Evolutionary conservation across 805 yeast genomes (phyloP), one percentile per base, ranked within the genome.

Genomic region (Nematodospora valgi): DNA sequence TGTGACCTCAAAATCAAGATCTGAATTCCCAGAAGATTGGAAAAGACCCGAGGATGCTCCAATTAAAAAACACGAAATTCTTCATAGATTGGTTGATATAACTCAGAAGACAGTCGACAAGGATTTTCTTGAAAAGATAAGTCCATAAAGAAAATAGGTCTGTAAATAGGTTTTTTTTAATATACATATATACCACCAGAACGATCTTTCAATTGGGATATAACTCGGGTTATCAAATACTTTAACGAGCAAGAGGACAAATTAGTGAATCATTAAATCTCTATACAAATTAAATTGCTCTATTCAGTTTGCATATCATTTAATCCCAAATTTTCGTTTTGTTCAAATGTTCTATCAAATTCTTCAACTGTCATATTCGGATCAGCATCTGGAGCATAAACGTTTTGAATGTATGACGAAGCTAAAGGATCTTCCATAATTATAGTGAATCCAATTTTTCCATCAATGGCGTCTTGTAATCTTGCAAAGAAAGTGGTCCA

Each of bases 321-420:
- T 54, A 93, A 68, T 15, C 99, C 99, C 45, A 93, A 73, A 27
- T 83, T 91, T 54, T 93, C 98, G 56, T 93, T 88, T 61, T 89
- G 94, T 52, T 86, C 83, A 26, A 70, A 67, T 2, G 95, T 81
- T 70, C 99, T 84, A 47, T 87, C 95, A 48, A 78, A 86, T 39
- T 93, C 96, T 62, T 84, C 96, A 41, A 85, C 76, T 27, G 59
- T 71, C 98, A 93, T 93, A 57, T 91, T 86, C 46, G 99, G 99
- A 64, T 93, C 99, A 27, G 77, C 76, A 63, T 93, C 99, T 18
- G 99, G 99, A 23, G 99, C 99, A 55, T 89, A 93, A n/a, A 91
- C 93, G 56, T 93, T 93, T 64, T 93, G 99, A 44, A 93, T 84
- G 54, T 93, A 93, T 0, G 96, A 87, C 4, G 95, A 82, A 13